Base-by-base conservation (phyloP, 192 early-diverging fungal genomes). In the Martensiomyces pterosporus region DNA sequence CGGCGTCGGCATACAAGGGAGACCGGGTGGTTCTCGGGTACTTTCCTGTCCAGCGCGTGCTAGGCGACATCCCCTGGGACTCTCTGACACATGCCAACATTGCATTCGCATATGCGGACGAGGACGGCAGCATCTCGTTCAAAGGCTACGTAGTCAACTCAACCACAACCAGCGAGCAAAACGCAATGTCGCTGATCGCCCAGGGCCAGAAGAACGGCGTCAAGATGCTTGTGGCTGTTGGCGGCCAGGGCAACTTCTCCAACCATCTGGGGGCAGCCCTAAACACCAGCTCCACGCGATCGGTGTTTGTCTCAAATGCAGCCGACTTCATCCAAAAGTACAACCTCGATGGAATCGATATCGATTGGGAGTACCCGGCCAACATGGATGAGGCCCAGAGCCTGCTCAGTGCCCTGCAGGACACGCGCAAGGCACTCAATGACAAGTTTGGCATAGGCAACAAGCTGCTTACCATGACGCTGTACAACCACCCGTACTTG, bases 301-400 rank as follows among this genome's bases (percentile, higher is more conserved):
- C 64, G 16, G 51, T 67, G 4, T 82, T 84, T 57, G 76, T 86
- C 9, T 47, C 55, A 39, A 83, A 82, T 42, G 69, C 75, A 14
- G 39, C 82, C 19, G 21, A 44, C 5, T 76, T 83, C 47, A 60
- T 85, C 13, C 66, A 74, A 25, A 64, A 62, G 5, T 82, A 80
- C 53, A 55, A 75, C 13, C 66, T 87, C 3, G 86, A 88, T 60
- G 88, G 88, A 34, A 74, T 90, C 25, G 88, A 90, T 64, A 60
- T 88, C 41, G 88, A 88, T 65, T 88, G 76, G 82, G 87, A 89
- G 55, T 88, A 83, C 53, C 87, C 80, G 12, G 67, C 52, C 3
- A 53, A 64, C 44, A 14, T 63, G 26, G 61, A 67, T 38, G 85
- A 91, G 45, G 67, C 81, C 9, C 56, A 68, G 21, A 85, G 81